phyloP scores from a whole-genome alignment of 1,139 yeast genomes.

The Scheffersomyces stambukii region DNA sequence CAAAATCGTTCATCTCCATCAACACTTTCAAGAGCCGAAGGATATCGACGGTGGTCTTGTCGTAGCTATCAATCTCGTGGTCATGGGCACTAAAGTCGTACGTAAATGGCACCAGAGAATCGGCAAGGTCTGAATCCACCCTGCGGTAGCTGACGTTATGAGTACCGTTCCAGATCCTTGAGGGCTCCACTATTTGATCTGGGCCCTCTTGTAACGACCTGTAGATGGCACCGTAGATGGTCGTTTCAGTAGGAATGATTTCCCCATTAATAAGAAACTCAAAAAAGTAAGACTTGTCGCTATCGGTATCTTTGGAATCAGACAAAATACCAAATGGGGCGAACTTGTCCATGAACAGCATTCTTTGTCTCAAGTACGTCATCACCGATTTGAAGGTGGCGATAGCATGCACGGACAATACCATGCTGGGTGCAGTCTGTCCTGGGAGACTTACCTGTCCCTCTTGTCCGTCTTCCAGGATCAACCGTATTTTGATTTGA shows the following conservation, averaged over 20 bases:
- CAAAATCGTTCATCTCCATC: slow-evolving; percentile 44
- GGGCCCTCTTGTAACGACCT: slow-evolving; percentile 41
- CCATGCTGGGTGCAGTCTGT: slow-evolving; percentile 35
- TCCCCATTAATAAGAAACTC: slow-evolving; percentile 65
- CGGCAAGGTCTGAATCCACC: slow-evolving; percentile 20
- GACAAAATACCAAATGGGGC: slow-evolving; percentile 13
- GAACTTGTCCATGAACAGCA: slow-evolving; percentile 21
- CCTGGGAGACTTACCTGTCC: slow-evolving; percentile 24
- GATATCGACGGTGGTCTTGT: slow-evolving; percentile 44
- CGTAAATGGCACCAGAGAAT: slow-evolving; percentile 10
- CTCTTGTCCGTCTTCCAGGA: slow-evolving; percentile 18
- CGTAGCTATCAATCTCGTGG: slow-evolving; percentile 34
- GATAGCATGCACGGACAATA: slow-evolving; percentile 80
- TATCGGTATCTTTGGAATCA: slow-evolving; percentile 7
- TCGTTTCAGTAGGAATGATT: slow-evolving; percentile 61
- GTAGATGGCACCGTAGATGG: slow-evolving; percentile 78
- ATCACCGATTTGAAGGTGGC: slow-evolving; percentile 77
- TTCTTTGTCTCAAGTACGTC: slow-evolving; percentile 48
- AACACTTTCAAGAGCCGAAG: slow-evolving; percentile 55
- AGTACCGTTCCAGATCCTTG: slow-evolving; percentile 51
- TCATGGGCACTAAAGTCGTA: slow-evolving; percentile 19
- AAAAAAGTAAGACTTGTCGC: slow-evolving; percentile 23
- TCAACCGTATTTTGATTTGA: slow-evolving; percentile 61
- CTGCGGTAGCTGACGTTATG: slow-evolving; percentile 54
- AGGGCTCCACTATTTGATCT: slow-evolving; percentile 44